Percentiles rank a stretch among this genome's conserved stretches.
Evolutionary conservation across 1,139 yeast genomes (phyloP).

Genomic region (Hansenula sp.): DNA sequence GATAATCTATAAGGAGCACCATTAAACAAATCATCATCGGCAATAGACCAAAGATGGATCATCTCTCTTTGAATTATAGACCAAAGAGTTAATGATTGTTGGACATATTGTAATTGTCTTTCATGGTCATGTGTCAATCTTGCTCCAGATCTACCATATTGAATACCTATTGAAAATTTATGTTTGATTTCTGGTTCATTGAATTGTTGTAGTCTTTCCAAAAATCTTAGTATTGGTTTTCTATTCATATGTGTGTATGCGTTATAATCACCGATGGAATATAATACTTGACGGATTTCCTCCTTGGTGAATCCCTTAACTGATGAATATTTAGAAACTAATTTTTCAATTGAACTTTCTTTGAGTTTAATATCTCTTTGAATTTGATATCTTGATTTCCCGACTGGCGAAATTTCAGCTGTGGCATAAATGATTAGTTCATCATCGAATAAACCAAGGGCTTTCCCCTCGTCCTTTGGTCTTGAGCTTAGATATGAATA

Average conservation of each 20-base stretch:
- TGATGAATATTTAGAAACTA: conserved; percentile 40
- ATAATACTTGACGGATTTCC: conserved; percentile 60
- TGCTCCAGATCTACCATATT: conserved; percentile 61
- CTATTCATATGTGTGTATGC: conserved; percentile 67
- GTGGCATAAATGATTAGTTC: conserved; percentile 57
- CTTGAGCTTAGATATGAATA: conserved; percentile 37
- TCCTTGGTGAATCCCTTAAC: conserved; percentile 39
- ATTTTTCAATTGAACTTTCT: conserved; percentile 56
- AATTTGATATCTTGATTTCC: conserved; percentile 47
- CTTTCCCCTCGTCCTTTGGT: conserved; percentile 33
- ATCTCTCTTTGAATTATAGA: conserved; percentile 69
- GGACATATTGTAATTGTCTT: conserved; percentile 65
- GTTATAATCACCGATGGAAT: conserved; percentile 72
- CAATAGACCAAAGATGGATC: conserved; percentile 68
- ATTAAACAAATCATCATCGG: conserved; percentile 61
- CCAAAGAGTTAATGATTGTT: conserved; percentile 70
- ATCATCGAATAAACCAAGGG: conserved; percentile 47
- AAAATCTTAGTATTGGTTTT: conserved; percentile 58
- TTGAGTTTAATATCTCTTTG: conserved; percentile 56
- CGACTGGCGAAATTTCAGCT: conserved; percentile 55
- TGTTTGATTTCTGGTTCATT: conserved; percentile 38
- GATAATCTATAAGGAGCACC: conserved; percentile 48
- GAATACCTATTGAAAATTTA: conserved; percentile 53
- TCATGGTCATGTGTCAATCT: conserved; percentile 66
- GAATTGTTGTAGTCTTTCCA: conserved; percentile 46